Evolutionary conservation across 306 rosid species (phyloP), one percentile per base, ranked within the genome.

Genomic region (Sindora glabra): DNA sequence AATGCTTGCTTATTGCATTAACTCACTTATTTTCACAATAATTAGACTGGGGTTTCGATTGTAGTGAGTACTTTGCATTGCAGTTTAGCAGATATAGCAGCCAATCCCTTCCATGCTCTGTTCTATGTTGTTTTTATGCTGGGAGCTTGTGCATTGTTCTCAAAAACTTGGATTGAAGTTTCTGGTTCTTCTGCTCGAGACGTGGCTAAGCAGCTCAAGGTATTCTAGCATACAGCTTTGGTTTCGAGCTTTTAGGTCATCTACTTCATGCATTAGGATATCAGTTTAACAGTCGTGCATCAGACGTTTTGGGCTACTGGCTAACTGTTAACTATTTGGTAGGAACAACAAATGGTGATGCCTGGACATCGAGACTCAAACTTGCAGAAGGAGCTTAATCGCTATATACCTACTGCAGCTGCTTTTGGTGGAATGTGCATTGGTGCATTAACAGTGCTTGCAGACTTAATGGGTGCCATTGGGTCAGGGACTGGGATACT

Each of bases 81-180:
- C 81, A 85, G 92, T 85, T 68, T 85, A 34, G 92, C 85, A 51
- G 83, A 85, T 46, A 85, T 85, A 83, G 83, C 87, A 8, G 92
- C 87, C 74, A 81, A 81, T 62, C 92, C 95, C 6, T 82, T 69
- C 73, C 90, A 80, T 50, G 85, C 87, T 3, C 37, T 85, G 25
- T 79, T 79, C 78, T 85, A 79, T 68, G 75, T 82, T 8, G 75
- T 74, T 8, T 79, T 86, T 56, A 82, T 86, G 89, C 22, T 84
- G 69, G 49, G 82, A 14, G 84, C 89, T 0, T 86, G 94, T 67
- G 89, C 94, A 30, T 59, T 86, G 44, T 77, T 86, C 86, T 82
- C 89, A 1, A 86, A 82, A 69, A 77, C 85, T 22, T 86, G 95
- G 94, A 86, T 82, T 68, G 86, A 82, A 86, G 89, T 82, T 37